Percentiles rank a stretch among this genome's conserved stretches.
These are phyloP conservation scores for Planoprotostelium fungivorum DNA, from an alignment of 78 protist species.

Conservation along the genomic window DNA sequence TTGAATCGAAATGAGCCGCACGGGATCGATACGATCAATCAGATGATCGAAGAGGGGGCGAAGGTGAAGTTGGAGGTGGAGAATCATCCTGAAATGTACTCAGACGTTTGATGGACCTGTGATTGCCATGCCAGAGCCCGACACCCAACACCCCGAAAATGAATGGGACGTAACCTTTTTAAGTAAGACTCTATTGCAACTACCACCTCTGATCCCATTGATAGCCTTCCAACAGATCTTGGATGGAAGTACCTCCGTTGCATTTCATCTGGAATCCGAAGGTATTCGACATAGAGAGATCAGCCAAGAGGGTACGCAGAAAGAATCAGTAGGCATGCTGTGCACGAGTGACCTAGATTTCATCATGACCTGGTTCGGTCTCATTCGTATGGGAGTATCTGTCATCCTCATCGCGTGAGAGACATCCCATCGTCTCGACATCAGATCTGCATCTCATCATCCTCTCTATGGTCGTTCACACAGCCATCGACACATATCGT, in stretches of 20 bases:
- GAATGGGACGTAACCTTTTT: not conserved
- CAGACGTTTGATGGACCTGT: not conserved
- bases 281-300: not conserved
- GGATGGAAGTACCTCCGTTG: too few species aligned
- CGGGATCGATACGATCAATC: not conserved
- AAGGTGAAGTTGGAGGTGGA: not conserved
- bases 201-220: too few species aligned
- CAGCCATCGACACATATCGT: too few species aligned
- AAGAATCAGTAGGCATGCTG: not conserved
- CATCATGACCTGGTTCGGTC: not conserved
- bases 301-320: not conserved
- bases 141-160: not conserved
- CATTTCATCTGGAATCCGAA: too few species aligned
- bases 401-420: not conserved
- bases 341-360: not conserved
- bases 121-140: not conserved
- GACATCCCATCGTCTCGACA: not conserved
- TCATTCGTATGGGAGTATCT: not conserved
- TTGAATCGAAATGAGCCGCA: not conserved
- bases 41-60: not conserved
- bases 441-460: too few species aligned
- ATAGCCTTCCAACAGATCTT: too few species aligned
- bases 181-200: too few species aligned
- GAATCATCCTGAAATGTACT: not conserved
- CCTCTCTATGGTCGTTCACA: too few species aligned